Conservation (phyloP, 257 asterid genomes). For the Nicotiana noctiflora region DNA sequence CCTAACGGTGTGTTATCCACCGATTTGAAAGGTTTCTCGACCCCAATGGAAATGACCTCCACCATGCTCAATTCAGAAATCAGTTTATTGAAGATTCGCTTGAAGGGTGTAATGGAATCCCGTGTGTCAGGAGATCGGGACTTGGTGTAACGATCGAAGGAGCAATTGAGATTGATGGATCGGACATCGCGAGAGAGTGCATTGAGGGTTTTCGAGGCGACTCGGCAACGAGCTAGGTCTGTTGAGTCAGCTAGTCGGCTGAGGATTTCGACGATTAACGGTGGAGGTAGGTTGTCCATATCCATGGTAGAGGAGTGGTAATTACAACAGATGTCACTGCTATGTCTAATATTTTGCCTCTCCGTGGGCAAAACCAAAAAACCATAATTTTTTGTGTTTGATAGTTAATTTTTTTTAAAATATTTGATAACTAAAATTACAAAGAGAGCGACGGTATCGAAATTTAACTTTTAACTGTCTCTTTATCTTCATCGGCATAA, state of each 20-base stretch:
- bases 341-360: too few relatives aligned
- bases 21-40: slow-evolving; percentile 20
- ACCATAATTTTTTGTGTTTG: too few relatives aligned
- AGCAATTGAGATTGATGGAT: slow-evolving; percentile 48
- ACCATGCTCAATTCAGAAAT: slow-evolving; percentile 35
- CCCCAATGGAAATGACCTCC: slow-evolving; percentile 48
- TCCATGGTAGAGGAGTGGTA: too few relatives aligned
- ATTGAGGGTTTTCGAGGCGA: slow-evolving; percentile 53
- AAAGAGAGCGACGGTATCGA: too few relatives aligned
- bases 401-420: too few relatives aligned
- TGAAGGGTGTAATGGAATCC: slow-evolving; percentile 57
- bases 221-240: slow-evolving; percentile 62
- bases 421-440: too few relatives aligned
- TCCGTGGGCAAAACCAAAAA: too few relatives aligned
- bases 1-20: slow-evolving; percentile 31
- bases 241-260: slow-evolving; percentile 52
- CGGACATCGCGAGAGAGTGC: slow-evolving; percentile 46
- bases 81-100: slow-evolving; percentile 36
- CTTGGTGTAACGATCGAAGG: slow-evolving; percentile 58
- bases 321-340: too few relatives aligned
- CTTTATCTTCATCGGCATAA: too few relatives aligned
- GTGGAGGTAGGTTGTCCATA: slow-evolving; percentile 73
- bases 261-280: slow-evolving; percentile 58
- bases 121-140: slow-evolving; percentile 47
- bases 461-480: too few relatives aligned